Evolutionary conservation across 495 filamentous ascomycete species (phyloP).

Genomic region (Penicilliopsis zonata): DNA sequence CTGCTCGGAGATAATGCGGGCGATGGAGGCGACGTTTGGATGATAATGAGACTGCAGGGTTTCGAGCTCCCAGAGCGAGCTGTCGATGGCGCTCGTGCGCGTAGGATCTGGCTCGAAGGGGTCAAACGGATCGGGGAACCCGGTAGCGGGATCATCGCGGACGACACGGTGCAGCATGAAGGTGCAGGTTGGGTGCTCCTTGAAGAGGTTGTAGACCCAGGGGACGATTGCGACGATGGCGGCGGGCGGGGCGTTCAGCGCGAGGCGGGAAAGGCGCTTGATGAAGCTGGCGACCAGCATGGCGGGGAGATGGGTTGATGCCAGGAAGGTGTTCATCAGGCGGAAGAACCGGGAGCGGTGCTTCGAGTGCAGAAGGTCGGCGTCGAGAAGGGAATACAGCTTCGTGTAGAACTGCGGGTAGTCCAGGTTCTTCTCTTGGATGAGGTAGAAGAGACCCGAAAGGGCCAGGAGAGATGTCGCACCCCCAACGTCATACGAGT

Average conservation of each 20-base stretch:
- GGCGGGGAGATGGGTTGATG: conserved; percentile 87
- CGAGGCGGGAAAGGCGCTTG: conserved; percentile 74
- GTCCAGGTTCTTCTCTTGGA: conserved; percentile 85
- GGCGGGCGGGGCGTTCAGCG: conserved; percentile 72
- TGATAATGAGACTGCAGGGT: conserved; percentile 89
- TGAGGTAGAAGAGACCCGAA: conserved; percentile 90
- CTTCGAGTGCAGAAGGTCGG: conserved; percentile 78
- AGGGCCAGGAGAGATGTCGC: conserved; percentile 77
- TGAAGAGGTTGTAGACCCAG: conserved; percentile 91
- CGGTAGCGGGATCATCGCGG: conserved; percentile 45
- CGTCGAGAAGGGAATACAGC: conserved; percentile 82
- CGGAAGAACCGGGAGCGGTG: conserved; percentile 91
- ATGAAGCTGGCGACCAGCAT: conserved; percentile 89
- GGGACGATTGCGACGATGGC: conserved; percentile 83
- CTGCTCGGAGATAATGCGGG: conserved; percentile 89
- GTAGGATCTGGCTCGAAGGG: conserved; percentile 67
- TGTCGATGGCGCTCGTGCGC: conserved; percentile 78
- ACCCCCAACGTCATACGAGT: conserved; percentile 79
- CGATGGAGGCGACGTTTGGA: conserved; percentile 89
- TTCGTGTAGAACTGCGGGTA: conserved; percentile 92
- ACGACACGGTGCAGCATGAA: conserved; percentile 87
- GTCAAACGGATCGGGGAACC: conserved; percentile 71
- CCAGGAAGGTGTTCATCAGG: conserved; percentile 79
- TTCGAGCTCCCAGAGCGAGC: conserved; percentile 89
- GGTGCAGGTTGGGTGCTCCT: conserved; percentile 76